phyloP scores from a whole-genome alignment of 306 rosid species.

The Macrotyloma uniflorum region DNA sequence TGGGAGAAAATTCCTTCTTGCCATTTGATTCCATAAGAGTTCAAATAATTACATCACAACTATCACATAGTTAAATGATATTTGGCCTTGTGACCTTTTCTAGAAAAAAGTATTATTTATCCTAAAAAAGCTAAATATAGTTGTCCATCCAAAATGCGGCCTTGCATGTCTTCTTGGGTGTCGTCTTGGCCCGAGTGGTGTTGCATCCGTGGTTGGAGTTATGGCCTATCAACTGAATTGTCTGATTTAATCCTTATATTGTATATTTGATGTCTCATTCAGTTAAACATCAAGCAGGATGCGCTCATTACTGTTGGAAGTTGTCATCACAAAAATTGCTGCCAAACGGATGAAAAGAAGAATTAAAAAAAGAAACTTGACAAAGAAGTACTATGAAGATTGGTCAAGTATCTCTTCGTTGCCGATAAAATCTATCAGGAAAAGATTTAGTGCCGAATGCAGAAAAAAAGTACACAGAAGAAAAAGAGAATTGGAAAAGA shows the following conservation, averaged over 20 bases:
- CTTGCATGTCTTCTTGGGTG: no score
- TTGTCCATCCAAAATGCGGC: no score
- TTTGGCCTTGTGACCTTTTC: no score
- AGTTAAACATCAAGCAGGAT: constrained; percentile 30
- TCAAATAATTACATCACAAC: no score
- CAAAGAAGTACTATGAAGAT: constrained; percentile 28
- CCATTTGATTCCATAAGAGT: no score
- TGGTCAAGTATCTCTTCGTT: constrained; percentile 15
- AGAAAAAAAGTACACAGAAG: constrained; percentile 33
- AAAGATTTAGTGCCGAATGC: constrained; percentile 38
- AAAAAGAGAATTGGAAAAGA: constrained; percentile 37
- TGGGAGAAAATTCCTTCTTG: no score
- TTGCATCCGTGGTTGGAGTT: no score
- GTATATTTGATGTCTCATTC: neutral
- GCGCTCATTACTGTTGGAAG: constrained; percentile 36
- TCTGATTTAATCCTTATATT: constrained; percentile 2
- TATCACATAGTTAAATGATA: no score
- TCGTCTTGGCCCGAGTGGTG: no score
- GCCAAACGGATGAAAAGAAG: constrained; percentile 42
- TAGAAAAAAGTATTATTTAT: no score
- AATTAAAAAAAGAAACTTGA: constrained; percentile 36
- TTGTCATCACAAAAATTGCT: constrained; percentile 38
- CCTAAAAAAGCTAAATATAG: no score
- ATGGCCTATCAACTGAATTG: neutral
- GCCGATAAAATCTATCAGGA: constrained; percentile 21